Evolutionary conservation across 805 yeast species (phyloP).

Genomic region (Osmozyma mogii): DNA sequence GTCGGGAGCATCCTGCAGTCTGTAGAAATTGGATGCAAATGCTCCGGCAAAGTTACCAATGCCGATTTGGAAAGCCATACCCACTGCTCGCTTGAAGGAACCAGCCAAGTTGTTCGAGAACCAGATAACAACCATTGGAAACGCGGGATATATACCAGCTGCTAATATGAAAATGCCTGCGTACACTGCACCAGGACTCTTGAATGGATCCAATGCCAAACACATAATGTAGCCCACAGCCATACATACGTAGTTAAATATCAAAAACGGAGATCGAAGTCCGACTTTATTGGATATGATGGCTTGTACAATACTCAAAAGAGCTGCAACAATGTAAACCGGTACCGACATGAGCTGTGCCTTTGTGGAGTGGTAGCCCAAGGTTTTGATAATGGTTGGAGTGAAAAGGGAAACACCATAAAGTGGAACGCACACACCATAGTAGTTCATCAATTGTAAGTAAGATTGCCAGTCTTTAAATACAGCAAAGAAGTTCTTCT

Average conservation of each 20-base stretch:
- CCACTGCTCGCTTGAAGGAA: slow-evolving; percentile 29
- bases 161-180: slow-evolving; percentile 25
- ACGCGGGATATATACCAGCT: slow-evolving; percentile 20
- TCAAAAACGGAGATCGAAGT: slow-evolving; percentile 21
- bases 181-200: slow-evolving; percentile 19
- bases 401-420: slow-evolving; percentile 35
- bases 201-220: slow-evolving; percentile 16
- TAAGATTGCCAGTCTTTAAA: slow-evolving; percentile 24
- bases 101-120: slow-evolving; percentile 29
- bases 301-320: slow-evolving; percentile 21
- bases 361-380: slow-evolving; percentile 34
- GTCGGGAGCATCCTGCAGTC: slow-evolving; percentile 18
- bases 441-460: slow-evolving; percentile 17
- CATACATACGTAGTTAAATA: slow-evolving; percentile 17
- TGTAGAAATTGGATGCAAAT: slow-evolving; percentile 26
- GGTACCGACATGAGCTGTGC: slow-evolving; percentile 41
- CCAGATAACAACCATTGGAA: slow-evolving; percentile 29
- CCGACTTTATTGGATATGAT: slow-evolving; percentile 19
- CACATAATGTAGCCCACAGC: slow-evolving; percentile 26
- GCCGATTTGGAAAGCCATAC: slow-evolving; percentile 33
- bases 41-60: slow-evolving; percentile 33
- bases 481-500: slow-evolving; percentile 12
- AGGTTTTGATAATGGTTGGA: slow-evolving; percentile 36
- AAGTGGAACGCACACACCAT: slow-evolving; percentile 24
- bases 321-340: slow-evolving; percentile 28